These are phyloP conservation scores for Ophiostoma sp. DNA, from an alignment of 2,329 filamentous ascomycete genomes.

Conservation along the genomic window DNA sequence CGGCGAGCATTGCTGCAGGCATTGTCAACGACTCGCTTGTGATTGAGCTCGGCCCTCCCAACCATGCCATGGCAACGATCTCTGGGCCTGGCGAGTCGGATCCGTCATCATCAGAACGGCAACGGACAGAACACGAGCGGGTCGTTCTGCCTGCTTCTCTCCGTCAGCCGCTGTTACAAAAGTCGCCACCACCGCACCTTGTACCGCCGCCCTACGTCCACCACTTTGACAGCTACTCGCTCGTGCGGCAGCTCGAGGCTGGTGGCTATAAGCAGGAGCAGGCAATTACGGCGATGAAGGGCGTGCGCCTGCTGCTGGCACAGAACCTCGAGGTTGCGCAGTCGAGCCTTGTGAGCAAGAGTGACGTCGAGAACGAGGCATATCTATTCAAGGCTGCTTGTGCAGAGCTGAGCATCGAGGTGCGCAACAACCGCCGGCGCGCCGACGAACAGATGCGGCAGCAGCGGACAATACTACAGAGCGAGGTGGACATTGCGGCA, in stretches of 20 bases:
- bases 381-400: constrained; percentile 94
- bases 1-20: background rate
- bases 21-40: constrained; percentile 16
- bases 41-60: constrained; percentile 27
- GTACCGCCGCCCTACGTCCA: constrained; percentile 77
- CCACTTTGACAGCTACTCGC: constrained; percentile 90
- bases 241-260: constrained; percentile 71
- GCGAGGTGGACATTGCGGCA: constrained; percentile 87
- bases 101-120: background rate
- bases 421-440: constrained; percentile 68
- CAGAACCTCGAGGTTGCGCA: constrained; percentile 77
- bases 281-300: constrained; percentile 86
- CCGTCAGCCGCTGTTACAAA: constrained; percentile 30
- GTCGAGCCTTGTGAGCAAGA: constrained; percentile 76
- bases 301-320: constrained; percentile 68
- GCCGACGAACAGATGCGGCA: constrained; percentile 77
- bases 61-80: constrained; percentile 18
- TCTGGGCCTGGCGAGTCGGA: background rate
- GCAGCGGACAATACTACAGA: constrained; percentile 79
- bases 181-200: constrained; percentile 56
- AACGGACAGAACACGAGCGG: constrained; percentile 11
- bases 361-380: constrained; percentile 87
- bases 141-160: background rate
- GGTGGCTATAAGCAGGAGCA: constrained; percentile 70
- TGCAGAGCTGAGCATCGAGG: constrained; percentile 82